Evolutionary conservation across 2,329 filamentous ascomycete genomes (phyloP), one percentile per base, ranked within the genome.

Genomic region (Ophiostoma pallidulum): DNA sequence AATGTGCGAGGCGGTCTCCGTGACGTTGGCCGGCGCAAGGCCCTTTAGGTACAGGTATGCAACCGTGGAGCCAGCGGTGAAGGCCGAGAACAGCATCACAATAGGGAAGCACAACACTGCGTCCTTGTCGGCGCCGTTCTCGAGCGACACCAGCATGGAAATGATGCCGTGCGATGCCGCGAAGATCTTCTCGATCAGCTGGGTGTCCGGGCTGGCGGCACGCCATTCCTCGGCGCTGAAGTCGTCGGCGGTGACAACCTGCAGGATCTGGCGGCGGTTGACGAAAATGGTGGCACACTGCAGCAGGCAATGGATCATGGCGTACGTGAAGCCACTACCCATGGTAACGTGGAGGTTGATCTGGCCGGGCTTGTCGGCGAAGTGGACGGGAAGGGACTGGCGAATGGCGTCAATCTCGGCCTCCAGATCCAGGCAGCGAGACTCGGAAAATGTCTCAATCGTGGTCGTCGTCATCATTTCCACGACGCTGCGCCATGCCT

Each of bases 21-120:
- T 71, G 20, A 74, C 73, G 51, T 74, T 75, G 13, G 67, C 63
- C 1, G 76, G 76, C 0, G 76, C 76, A 8, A 80, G 60, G 9
- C 75, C 75, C 63, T 79, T 80, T 39, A 80, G 68, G n/a, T 75
- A 77, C 26, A 80, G 67, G 60, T 78, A 80, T 12, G 77, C 77
- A 2, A 79, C 72, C 1, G 77, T 80, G 2, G 76, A 76, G 51
- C 75, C 75, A 2, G 76, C 74, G 0, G 75, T 79, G 52, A 80
- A 80, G 43, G 75, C 73, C 0, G 76, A 75, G 59, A 80, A 80
- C 12, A 80, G 66, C 77, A 80, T 80, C 52, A 78, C 77, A 47
- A 80, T 75, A 32, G 77, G 77, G 62, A 79, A 77, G 60, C 73
- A 78, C n/a, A 74, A 65, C n/a, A 73, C 67, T 20, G 68, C 66